phyloP scores from a whole-genome alignment of 306 rosid species.

The Cicer chorassanicum region DNA sequence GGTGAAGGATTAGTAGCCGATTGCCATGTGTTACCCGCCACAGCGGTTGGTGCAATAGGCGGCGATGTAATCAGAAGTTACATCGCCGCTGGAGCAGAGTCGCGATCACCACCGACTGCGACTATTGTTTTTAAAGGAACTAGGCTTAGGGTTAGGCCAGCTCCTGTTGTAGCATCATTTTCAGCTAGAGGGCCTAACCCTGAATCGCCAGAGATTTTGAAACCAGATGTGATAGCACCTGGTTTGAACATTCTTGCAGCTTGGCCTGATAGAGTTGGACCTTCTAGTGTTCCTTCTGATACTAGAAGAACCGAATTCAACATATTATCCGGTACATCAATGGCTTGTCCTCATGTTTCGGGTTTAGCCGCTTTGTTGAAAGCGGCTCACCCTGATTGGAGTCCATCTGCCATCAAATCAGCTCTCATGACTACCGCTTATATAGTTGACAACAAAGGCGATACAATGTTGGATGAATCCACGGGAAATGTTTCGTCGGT shows the following conservation, averaged over 20 bases:
- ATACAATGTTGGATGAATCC: slow-evolving; percentile 76
- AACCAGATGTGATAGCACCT: slow-evolving; percentile 89
- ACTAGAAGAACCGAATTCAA: slow-evolving; percentile 71
- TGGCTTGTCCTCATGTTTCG: slow-evolving; percentile 96
- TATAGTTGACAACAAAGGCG: slow-evolving; percentile 67
- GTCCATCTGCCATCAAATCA: slow-evolving; percentile 82
- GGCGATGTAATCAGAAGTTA: slow-evolving; percentile 74
- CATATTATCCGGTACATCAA: slow-evolving; percentile 86
- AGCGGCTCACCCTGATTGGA: slow-evolving; percentile 94
- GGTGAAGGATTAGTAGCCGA: slow-evolving; percentile 95
- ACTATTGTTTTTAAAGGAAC: slow-evolving; percentile 80
- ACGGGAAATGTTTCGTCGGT: slow-evolving; percentile 77
- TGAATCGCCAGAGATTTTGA: slow-evolving; percentile 77
- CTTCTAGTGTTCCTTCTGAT: slow-evolving; percentile 77
- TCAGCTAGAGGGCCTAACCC: slow-evolving; percentile 94
- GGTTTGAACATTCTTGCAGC: slow-evolving; percentile 93
- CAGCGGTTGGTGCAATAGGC: slow-evolving; percentile 69
- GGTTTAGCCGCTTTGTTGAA: slow-evolving; percentile 87
- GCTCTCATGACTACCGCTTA: slow-evolving; percentile 92
- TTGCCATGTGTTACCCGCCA: slow-evolving; percentile 85
- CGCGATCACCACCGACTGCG: slow-evolving; percentile 51
- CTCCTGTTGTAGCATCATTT: slow-evolving; percentile 90
- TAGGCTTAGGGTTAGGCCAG: slow-evolving; percentile 74
- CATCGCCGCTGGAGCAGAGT: slow-evolving; percentile 48
- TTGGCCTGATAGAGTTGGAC: slow-evolving; percentile 90